These are phyloP conservation scores for Botrytis fabae DNA, from an alignment of 2,329 filamentous ascomycete genomes.

Conservation along the genomic window DNA sequence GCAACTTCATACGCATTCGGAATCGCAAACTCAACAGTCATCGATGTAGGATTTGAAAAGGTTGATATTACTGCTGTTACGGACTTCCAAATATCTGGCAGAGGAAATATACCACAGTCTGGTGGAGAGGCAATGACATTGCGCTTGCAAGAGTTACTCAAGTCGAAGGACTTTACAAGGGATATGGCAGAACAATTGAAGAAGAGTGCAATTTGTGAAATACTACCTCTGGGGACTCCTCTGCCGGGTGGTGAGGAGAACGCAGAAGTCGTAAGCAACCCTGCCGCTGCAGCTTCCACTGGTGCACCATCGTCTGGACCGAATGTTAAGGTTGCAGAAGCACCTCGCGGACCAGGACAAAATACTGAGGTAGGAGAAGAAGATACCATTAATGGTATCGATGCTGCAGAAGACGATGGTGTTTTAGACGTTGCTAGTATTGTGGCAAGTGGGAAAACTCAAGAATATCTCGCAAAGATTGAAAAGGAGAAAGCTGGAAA, in stretches of 20 bases:
- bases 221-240: constrained; percentile 57
- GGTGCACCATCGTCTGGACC: constrained; percentile 40
- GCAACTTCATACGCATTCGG: constrained; percentile 83
- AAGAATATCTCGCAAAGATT: constrained; percentile 79
- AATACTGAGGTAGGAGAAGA: constrained; percentile 39
- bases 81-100: constrained; percentile 72
- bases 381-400: constrained; percentile 44
- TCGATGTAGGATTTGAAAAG: constrained; percentile 91
- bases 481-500: constrained; percentile 67
- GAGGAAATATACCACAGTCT: constrained; percentile 62
- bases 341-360: constrained; percentile 30
- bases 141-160: constrained; percentile 66
- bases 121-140: constrained; percentile 88
- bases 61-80: constrained; percentile 89
- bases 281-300: constrained; percentile 40
- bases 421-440: constrained; percentile 84
- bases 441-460: constrained; percentile 77
- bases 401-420: constrained; percentile 61
- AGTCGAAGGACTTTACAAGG: constrained; percentile 57
- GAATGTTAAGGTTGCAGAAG: constrained; percentile 39
- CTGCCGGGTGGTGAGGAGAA: constrained; percentile 49
- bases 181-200: constrained; percentile 73
- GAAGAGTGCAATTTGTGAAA: constrained; percentile 65
- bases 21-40: constrained; percentile 74
- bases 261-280: constrained; percentile 40